Evolutionary conservation across 1,139 yeast species (phyloP).

Genomic region (Groenewaldozyma auringiensis): DNA sequence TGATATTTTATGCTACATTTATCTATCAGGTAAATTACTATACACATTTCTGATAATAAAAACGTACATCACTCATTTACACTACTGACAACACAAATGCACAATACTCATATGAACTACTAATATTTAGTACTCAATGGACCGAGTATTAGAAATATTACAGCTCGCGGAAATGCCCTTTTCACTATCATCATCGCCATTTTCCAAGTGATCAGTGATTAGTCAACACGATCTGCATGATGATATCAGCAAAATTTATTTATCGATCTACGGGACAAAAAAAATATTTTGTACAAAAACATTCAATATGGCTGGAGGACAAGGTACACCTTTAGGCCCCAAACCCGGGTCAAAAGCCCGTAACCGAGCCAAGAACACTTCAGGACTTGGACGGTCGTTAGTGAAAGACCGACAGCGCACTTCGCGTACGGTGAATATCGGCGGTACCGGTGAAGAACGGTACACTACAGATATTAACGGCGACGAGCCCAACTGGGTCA

Average conservation of each 20-base stretch:
- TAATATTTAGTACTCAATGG: no score
- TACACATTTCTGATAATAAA: no score
- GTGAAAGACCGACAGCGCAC: conserved; percentile 67
- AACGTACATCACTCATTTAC: no score
- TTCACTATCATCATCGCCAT: no score
- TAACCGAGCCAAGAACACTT: conserved; percentile 71
- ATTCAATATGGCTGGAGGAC: neutral
- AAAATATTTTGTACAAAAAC: neutral
- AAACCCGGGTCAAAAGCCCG: conserved; percentile 42
- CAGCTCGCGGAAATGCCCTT: no score
- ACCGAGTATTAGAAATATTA: no score
- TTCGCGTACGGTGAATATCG: conserved; percentile 75
- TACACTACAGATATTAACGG: conserved; percentile 30
- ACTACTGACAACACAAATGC: no score
- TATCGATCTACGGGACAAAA: no score
- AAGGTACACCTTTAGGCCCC: neutral
- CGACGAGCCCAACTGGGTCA: conserved; percentile 75
- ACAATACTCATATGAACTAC: no score
- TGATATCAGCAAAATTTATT: neutral
- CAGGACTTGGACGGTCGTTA: conserved; percentile 81
- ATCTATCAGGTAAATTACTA: no score
- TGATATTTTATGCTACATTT: no score
- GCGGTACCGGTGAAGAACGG: conserved; percentile 28
- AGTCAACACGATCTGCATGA: neutral
- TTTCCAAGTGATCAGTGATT: no score